Percentiles rank a stretch among this genome's conserved stretches.
phyloP scores from a whole-genome alignment of 2,329 filamentous ascomycete species.

The Scopulariopsis brevicaulis region DNA sequence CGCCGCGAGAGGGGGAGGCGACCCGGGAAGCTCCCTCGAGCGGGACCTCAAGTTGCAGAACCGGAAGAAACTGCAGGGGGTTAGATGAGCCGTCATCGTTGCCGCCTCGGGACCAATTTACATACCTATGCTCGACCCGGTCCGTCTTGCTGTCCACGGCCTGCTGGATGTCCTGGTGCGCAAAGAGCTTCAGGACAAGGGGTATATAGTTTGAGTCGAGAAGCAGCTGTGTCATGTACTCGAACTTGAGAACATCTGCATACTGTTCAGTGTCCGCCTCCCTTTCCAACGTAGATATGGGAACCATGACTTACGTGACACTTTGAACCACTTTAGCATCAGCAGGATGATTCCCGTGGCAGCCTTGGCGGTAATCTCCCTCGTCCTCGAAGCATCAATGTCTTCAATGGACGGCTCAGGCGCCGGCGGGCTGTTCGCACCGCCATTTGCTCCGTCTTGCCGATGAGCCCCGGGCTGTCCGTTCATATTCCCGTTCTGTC shows the following conservation, averaged over 20 bases:
- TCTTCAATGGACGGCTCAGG: conserved; percentile 57
- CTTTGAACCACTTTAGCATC: conserved; percentile 92
- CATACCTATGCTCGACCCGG: conserved; percentile 67
- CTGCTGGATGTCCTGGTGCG: conserved; percentile 86
- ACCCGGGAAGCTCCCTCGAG: conserved; percentile 9
- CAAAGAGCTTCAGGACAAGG: conserved; percentile 83
- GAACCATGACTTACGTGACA: conserved; percentile 61
- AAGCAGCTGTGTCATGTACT: conserved; percentile 87
- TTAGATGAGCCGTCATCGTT: neutral
- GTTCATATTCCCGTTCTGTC: conserved; percentile 13
- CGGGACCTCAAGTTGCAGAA: conserved; percentile 66
- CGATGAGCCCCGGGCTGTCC: neutral
- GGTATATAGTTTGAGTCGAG: conserved; percentile 94
- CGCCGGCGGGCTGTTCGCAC: conserved; percentile 16
- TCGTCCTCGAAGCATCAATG: conserved; percentile 65
- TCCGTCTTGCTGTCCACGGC: conserved; percentile 80
- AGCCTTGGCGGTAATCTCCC: conserved; percentile 85
- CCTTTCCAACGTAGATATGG: neutral
- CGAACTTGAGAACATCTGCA: conserved; percentile 83
- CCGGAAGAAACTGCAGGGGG: conserved; percentile 62
- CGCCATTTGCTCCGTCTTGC: neutral
- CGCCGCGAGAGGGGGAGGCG: conserved; percentile 1
- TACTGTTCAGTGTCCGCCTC: neutral
- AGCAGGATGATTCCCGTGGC: conserved; percentile 80
- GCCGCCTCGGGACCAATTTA: neutral